These are phyloP conservation scores for Diaporthe ilicicola DNA, from an alignment of 2,329 filamentous ascomycete species.

Conservation along the genomic window DNA sequence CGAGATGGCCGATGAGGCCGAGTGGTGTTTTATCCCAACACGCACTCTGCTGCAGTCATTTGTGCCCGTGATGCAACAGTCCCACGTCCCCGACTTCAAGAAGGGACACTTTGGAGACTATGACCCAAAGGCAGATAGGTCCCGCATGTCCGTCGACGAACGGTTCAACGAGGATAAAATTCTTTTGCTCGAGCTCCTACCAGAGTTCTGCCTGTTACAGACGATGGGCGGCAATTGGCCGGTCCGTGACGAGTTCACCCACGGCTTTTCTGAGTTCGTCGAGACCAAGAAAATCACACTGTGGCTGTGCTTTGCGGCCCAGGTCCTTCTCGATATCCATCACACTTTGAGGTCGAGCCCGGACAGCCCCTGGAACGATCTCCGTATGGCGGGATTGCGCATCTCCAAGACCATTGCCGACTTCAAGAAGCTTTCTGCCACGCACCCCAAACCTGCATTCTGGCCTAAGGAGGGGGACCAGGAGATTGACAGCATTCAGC, in stretches of 20 bases:
- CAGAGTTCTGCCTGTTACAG: neutral
- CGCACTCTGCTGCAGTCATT: neutral
- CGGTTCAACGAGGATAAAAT: neutral
- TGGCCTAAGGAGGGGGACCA: slow-evolving; percentile 5
- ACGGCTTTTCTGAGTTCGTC: neutral
- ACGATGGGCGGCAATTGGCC: neutral
- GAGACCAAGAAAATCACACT: neutral
- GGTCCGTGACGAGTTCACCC: neutral
- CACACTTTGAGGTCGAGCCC: neutral
- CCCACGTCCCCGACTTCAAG: neutral
- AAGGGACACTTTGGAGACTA: neutral
- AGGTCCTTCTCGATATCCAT: neutral
- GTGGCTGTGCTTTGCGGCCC: neutral
- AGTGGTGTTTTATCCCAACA: neutral
- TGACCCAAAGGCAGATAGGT: neutral
- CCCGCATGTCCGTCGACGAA: neutral
- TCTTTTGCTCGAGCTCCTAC: neutral
- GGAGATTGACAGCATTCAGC: neutral
- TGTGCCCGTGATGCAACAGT: neutral
- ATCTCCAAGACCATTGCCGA: neutral
- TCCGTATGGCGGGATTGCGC: slow-evolving; percentile 4
- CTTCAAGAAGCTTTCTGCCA: neutral
- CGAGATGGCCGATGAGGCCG: neutral
- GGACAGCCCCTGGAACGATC: neutral
- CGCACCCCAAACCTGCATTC: slow-evolving; percentile 2